Percentiles rank a stretch among this genome's conserved stretches.
phyloP scores from a whole-genome alignment of 306 rosid genomes.

The Delonix regia region DNA sequence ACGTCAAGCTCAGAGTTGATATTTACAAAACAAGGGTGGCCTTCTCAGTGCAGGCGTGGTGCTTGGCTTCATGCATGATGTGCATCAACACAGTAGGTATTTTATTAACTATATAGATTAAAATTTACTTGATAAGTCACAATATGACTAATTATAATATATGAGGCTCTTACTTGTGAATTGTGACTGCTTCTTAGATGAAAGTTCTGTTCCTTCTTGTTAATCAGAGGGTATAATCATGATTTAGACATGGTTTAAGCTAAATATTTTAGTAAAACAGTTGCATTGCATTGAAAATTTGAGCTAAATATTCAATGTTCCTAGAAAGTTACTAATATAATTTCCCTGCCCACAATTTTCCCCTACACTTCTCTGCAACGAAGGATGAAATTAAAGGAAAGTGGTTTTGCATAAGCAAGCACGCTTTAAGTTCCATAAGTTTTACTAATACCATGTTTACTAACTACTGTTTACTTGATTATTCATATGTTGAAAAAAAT shows the following conservation, averaged over 20 bases:
- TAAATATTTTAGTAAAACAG: conserved; percentile 1
- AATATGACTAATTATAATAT: background rate
- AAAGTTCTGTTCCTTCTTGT: background rate
- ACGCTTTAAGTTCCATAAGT: conserved; percentile 8
- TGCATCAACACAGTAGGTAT: conserved; percentile 63
- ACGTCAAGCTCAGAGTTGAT: conserved; percentile 47
- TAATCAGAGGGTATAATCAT: background rate
- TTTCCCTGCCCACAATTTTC: background rate
- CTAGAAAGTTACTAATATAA: background rate
- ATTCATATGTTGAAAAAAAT: background rate
- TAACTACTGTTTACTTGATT: background rate
- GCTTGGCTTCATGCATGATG: conserved; percentile 61
- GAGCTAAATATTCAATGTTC: no score
- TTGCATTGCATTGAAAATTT: background rate
- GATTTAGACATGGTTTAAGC: background rate
- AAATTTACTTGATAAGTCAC: background rate
- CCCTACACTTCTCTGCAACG: no score
- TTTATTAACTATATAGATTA: background rate
- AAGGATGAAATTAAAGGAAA: background rate
- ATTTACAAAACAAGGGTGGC: conserved; percentile 37
- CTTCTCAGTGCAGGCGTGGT: conserved; percentile 56
- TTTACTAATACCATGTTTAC: background rate
- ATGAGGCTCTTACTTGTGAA: background rate
- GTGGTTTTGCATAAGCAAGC: background rate
- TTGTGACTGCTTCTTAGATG: no score